These are phyloP conservation scores for Penicillium janthinellum DNA, from an alignment of 2,329 filamentous ascomycete genomes.

Conservation along the genomic window DNA sequence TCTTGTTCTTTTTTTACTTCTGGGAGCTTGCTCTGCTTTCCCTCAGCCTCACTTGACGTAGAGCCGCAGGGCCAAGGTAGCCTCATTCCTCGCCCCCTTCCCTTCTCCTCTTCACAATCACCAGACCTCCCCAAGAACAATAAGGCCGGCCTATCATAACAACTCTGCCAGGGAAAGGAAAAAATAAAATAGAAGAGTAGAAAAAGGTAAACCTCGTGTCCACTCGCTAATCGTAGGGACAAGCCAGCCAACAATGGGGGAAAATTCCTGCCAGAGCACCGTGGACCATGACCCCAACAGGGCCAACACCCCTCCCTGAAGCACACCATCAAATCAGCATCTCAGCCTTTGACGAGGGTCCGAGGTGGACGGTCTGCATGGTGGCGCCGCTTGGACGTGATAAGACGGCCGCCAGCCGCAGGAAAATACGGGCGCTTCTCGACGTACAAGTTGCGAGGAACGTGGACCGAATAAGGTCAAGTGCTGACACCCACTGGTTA, in stretches of 20 bases:
- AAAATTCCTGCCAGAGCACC: neutral
- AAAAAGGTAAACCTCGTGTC: neutral
- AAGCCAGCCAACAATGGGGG: neutral
- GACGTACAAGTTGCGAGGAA: neutral
- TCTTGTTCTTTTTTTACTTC: neutral
- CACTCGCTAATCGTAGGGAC: neutral
- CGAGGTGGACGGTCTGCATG: conserved; percentile 4
- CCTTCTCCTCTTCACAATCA: too few species aligned
- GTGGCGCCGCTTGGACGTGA: conserved; percentile 18
- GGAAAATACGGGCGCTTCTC: conserved; percentile 10
- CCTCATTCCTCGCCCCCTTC: conserved; percentile 17
- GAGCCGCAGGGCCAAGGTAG: conserved; percentile 23
- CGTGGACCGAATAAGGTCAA: conserved; percentile 17
- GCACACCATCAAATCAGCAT: neutral
- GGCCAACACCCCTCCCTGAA: neutral
- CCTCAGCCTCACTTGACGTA: conserved; percentile 22
- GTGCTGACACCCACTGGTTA: conserved; percentile 12
- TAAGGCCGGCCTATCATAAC: neutral
- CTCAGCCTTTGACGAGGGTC: neutral
- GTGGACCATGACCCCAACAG: neutral
- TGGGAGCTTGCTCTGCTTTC: neutral
- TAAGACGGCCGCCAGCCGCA: conserved; percentile 6
- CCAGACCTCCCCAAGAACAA: neutral
- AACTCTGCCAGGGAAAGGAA: neutral
- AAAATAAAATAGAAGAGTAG: neutral